phyloP scores from a whole-genome alignment of 352 stramenopile species.

The Lagenidium sp. region DNA sequence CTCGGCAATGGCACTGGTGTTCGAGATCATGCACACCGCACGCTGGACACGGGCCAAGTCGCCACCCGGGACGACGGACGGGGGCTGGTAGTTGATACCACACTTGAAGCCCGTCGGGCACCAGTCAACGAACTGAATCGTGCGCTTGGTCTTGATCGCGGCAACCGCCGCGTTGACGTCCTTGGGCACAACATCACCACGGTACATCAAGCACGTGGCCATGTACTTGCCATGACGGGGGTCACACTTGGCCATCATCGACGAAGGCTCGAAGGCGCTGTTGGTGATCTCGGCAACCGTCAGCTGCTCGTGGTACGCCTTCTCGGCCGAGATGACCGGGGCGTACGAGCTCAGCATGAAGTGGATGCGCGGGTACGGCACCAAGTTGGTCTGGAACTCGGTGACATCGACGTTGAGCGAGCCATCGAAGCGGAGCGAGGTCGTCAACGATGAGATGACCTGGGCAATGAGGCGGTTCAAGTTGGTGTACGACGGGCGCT shows the following conservation, averaged over 20 bases:
- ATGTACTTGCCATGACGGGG: conserved; percentile 98
- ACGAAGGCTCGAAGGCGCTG: conserved; percentile 95
- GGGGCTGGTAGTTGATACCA: conserved; percentile 96
- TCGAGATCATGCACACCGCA: conserved; percentile 97
- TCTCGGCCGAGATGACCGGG: conserved; percentile 96
- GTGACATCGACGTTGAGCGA: conserved; percentile 98
- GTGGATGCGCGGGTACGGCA: conserved; percentile 98
- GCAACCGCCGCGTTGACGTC: conserved; percentile 92
- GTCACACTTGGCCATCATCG: conserved; percentile 98
- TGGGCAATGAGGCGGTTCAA: conserved; percentile 96
- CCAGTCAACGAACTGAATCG: conserved; percentile 97
- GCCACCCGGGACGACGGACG: conserved; percentile 90
- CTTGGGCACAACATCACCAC: conserved; percentile 90
- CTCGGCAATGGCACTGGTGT: conserved; percentile 97
- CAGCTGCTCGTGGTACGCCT: conserved; percentile 96
- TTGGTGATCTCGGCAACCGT: conserved; percentile 99
- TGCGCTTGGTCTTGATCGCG: conserved; percentile 97
- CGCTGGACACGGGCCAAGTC: conserved; percentile 94
- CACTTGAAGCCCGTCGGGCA: conserved; percentile 96
- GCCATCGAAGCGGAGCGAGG: conserved; percentile 97
- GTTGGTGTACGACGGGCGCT: conserved; percentile 98
- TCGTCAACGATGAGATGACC: conserved; percentile 95
- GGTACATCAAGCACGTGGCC: conserved; percentile 98
- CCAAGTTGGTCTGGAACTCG: conserved; percentile 99
- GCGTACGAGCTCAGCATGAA: conserved; percentile 99